A percentile compares a stretch with the other conserved stretches of the same genome.
Conservation (phyloP, 768 basidiomycete genomes). For the Termitomyces sp. region DNA sequence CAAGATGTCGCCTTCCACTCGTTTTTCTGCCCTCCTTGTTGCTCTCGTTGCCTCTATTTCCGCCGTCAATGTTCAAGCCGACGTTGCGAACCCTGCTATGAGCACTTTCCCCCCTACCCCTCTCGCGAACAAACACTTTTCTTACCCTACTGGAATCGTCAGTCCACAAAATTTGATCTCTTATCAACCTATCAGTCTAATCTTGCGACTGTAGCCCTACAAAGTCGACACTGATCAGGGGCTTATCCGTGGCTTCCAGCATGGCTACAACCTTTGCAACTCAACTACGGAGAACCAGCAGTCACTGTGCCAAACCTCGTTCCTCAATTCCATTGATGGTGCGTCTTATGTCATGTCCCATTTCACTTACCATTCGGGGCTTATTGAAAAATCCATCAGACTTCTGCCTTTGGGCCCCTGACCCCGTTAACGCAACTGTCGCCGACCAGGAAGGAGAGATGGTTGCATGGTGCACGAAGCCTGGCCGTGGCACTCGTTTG, state of each 20-base stretch:
- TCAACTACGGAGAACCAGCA: conserved; percentile 53
- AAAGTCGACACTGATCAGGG: conserved; percentile 29
- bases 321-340: conserved; percentile 54
- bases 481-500: conserved; percentile 54
- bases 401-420: conserved; percentile 55
- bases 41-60: conserved; percentile 23
- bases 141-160: conserved; percentile 39
- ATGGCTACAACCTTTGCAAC: conserved; percentile 66
- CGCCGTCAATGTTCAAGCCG: conserved; percentile 19
- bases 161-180: conserved; percentile 7
- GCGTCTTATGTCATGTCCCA: conserved; percentile 2
- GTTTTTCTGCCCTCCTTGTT: conserved; percentile 25
- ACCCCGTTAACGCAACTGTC: conserved; percentile 38
- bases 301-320: conserved; percentile 58
- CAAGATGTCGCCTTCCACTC: conserved; percentile 40
- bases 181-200: neutral
- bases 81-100: neutral
- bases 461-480: conserved; percentile 68
- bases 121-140: conserved; percentile 38
- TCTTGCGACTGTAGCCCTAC: conserved; percentile 22
- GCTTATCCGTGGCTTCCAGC: conserved; percentile 36
- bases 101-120: conserved; percentile 39
- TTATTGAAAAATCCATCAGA: conserved; percentile 26
- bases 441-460: conserved; percentile 54
- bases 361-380: neutral